A percentile compares a stretch with the other conserved stretches of the same genome.
Evolutionary conservation across 1,284 basidiomycete genomes (phyloP).

Genomic region (Melampsora larici-populina): DNA sequence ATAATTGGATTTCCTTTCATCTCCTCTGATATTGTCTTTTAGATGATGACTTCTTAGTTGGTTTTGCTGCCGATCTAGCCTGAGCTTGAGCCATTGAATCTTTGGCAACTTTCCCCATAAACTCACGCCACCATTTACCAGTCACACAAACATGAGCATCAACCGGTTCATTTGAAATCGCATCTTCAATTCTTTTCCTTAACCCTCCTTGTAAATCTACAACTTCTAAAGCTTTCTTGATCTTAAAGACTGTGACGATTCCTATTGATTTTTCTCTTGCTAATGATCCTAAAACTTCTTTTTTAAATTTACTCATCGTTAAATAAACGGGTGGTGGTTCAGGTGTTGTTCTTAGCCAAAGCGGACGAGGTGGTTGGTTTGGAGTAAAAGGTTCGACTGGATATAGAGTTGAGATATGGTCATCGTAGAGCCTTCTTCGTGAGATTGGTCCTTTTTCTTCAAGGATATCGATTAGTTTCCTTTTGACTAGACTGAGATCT

Average conservation of each 20-base stretch:
- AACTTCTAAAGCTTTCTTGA: constrained; percentile 12
- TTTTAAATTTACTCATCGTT: constrained; percentile 40
- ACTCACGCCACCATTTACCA: too few species aligned
- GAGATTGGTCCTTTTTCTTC: constrained; percentile 39
- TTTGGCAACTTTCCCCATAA: too few species aligned
- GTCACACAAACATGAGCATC: constrained; percentile 24
- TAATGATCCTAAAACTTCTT: constrained; percentile 11
- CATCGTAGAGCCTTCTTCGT: constrained; percentile 32
- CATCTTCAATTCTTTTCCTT: constrained; percentile 24
- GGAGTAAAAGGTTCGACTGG: constrained; percentile 24
- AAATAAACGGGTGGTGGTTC: constrained; percentile 30
- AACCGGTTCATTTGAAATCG: constrained; percentile 13
- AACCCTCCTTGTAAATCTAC: constrained; percentile 5
- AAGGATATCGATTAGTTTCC: constrained; percentile 28
- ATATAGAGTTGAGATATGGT: constrained; percentile 22
- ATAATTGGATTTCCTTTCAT: too few species aligned
- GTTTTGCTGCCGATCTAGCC: too few species aligned
- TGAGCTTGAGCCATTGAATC: too few species aligned
- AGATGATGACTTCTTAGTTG: too few species aligned
- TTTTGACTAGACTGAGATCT: constrained; percentile 11
- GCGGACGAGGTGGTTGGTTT: constrained; percentile 35
- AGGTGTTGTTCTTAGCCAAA: constrained; percentile 21
- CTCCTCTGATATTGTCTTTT: too few species aligned
- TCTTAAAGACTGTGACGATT: constrained; percentile 29
- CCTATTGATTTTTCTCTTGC: constrained; percentile 4